These are phyloP conservation scores for Microbotryum violaceum DNA, from an alignment of 1,284 basidiomycete species.

Conservation along the genomic window DNA sequence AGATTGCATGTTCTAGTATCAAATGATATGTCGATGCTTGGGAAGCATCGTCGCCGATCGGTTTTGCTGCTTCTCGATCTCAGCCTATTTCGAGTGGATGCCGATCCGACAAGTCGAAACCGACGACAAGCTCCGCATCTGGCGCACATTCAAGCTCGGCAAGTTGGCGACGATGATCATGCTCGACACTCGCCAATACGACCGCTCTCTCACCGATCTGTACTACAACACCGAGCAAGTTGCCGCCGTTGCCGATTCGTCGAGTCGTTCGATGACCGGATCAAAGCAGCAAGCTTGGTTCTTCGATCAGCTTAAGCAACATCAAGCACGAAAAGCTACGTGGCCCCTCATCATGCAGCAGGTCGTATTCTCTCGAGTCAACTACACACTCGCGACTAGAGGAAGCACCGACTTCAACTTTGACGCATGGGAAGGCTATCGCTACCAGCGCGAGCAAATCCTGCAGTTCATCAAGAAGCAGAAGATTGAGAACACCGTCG, in stretches of 20 bases:
- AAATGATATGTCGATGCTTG: neutral
- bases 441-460: slow-evolving; percentile 53
- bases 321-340: slow-evolving; percentile 49
- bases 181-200: slow-evolving; percentile 61
- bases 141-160: slow-evolving; percentile 59
- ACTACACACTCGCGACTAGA: slow-evolving; percentile 39
- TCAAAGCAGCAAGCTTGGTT: slow-evolving; percentile 56
- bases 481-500: slow-evolving; percentile 51
- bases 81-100: slow-evolving; percentile 58
- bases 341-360: slow-evolving; percentile 55
- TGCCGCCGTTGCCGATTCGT: slow-evolving; percentile 45
- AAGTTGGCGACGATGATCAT: slow-evolving; percentile 50
- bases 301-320: slow-evolving; percentile 48
- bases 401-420: slow-evolving; percentile 30
- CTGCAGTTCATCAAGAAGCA: slow-evolving; percentile 51
- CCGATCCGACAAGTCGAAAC: slow-evolving; percentile 58
- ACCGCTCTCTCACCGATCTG: slow-evolving; percentile 57
- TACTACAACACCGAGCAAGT: slow-evolving; percentile 54
- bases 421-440: slow-evolving; percentile 61
- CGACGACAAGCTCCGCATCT: slow-evolving; percentile 57
- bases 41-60: neutral
- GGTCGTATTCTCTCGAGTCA: slow-evolving; percentile 45
- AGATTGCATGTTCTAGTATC: neutral
- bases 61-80: too few relatives aligned
- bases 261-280: slow-evolving; percentile 53